Percentiles rank a stretch among this genome's conserved stretches.
Conservation (phyloP, 2,329 filamentous ascomycete species). For the Daldinia sp. region DNA sequence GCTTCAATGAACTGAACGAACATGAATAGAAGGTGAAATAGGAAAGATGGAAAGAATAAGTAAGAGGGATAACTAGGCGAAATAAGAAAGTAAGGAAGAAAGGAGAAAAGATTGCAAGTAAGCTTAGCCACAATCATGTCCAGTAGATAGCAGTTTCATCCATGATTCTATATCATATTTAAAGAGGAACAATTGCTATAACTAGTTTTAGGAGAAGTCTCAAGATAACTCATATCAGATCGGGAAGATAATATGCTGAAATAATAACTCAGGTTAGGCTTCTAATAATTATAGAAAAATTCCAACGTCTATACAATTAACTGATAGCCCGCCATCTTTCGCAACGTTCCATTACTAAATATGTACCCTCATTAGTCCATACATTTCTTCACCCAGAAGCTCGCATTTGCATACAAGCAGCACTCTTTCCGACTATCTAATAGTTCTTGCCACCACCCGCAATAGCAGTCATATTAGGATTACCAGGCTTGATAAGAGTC, state of each 20-base stretch:
- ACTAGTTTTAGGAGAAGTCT: background rate
- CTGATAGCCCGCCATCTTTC: background rate
- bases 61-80: background rate
- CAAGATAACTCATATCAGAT: background rate
- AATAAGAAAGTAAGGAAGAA: background rate
- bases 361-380: background rate
- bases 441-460: slow-evolving; percentile 38
- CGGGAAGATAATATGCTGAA: background rate
- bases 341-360: background rate
- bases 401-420: background rate
- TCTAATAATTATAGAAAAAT: background rate
- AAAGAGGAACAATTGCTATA: background rate
- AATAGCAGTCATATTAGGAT: slow-evolving; percentile 53
- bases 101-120: background rate
- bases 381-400: background rate
- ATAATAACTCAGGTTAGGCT: background rate
- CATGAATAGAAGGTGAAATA: background rate
- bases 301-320: slow-evolving; percentile 27
- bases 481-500: slow-evolving; percentile 58
- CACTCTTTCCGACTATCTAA: background rate
- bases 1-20: background rate
- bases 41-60: background rate
- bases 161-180: background rate
- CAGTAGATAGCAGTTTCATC: background rate
- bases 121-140: background rate